phyloP scores from a whole-genome alignment of 345 rosid species.

The Aquilaria yunnanensis region DNA sequence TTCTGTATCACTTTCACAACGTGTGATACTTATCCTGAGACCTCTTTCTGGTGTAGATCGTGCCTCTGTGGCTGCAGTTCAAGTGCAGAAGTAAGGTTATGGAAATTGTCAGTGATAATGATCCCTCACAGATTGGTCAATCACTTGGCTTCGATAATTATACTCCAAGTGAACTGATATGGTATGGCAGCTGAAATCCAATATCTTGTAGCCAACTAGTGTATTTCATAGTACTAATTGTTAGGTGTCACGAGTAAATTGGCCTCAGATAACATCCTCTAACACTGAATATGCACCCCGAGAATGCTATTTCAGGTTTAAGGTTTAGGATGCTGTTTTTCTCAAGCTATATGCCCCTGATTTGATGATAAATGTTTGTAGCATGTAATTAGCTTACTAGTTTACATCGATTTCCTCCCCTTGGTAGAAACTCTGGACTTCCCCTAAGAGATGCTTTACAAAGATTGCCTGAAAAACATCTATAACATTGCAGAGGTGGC shows the following conservation, averaged over 20 bases:
- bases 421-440: no score
- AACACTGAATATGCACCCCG: no score
- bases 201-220: conserved; percentile 3
- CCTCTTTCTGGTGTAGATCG: conserved; percentile 35
- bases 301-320: no score
- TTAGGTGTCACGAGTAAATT: neutral
- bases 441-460: neutral
- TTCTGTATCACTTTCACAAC: neutral
- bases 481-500: neutral
- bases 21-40: neutral
- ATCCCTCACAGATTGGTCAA: conserved; percentile 23
- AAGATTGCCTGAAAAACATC: neutral
- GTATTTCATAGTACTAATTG: neutral
- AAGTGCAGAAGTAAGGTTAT: conserved; percentile 51
- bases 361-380: no score
- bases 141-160: conserved; percentile 19
- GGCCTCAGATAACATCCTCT: neutral
- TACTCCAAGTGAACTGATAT: conserved; percentile 48
- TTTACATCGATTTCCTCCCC: no score
- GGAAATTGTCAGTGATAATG: conserved; percentile 19
- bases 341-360: no score
- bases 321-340: no score
- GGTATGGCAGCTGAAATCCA: conserved; percentile 33
- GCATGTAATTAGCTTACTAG: no score
- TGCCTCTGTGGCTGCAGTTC: conserved; percentile 49